phyloP scores from a whole-genome alignment of 2,329 filamentous ascomycete species.

The Epichloe coenophiala region DNA sequence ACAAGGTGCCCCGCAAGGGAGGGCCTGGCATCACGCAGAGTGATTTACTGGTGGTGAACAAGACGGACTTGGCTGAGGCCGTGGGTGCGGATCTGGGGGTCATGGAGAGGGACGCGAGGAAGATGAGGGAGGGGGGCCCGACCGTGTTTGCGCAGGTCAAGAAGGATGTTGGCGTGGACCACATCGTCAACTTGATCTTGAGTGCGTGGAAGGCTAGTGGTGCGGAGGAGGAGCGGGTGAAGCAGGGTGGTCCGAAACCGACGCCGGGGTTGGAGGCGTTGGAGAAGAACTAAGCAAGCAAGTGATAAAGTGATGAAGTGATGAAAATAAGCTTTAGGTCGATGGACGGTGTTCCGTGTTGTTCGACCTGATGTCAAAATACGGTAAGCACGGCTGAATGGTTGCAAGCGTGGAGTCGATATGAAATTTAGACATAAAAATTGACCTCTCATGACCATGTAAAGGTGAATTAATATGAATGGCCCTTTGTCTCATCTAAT shows the following conservation, averaged over 20 bases:
- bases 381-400: too few species aligned
- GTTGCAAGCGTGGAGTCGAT: too few species aligned
- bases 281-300: slow-evolving; percentile 4
- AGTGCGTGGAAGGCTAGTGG: slow-evolving; percentile 90
- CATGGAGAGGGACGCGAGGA: slow-evolving; percentile 88
- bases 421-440: too few species aligned
- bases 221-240: slow-evolving; percentile 47
- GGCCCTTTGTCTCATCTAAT: too few species aligned
- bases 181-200: slow-evolving; percentile 77
- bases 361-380: too few species aligned
- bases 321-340: too few species aligned
- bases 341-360: too few species aligned
- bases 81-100: slow-evolving; percentile 82
- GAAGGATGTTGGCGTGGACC: slow-evolving; percentile 68
- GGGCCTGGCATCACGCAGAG: slow-evolving; percentile 95
- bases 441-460: too few species aligned
- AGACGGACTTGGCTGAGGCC: slow-evolving; percentile 84
- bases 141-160: slow-evolving; percentile 98
- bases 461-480: too few species aligned
- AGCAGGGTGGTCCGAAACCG: slow-evolving; percentile 41
- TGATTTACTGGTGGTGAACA: slow-evolving; percentile 88
- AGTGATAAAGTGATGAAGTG: too few species aligned
- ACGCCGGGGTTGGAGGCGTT: slow-evolving; percentile 42
- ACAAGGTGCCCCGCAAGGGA: slow-evolving; percentile 93
- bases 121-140: slow-evolving; percentile 91